phyloP scores from a whole-genome alignment of 306 rosid genomes.

The Pterocarpus santalinus region DNA sequence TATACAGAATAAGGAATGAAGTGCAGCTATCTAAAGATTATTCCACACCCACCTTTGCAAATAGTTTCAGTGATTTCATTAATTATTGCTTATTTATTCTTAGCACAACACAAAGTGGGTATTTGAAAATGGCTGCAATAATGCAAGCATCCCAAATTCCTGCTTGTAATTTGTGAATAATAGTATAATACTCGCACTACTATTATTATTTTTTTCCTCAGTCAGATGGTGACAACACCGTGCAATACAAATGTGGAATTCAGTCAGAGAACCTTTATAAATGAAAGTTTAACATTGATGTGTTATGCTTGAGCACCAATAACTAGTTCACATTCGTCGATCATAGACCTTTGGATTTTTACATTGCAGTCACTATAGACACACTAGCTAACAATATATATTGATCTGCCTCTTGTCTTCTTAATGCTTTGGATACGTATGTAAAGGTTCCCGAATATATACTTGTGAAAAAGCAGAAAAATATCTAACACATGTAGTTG shows the following conservation, averaged over 20 bases:
- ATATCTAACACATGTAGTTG: not conserved
- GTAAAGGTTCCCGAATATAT: not conserved
- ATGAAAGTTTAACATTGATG: constrained; percentile 26
- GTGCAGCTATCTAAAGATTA: constrained; percentile 36
- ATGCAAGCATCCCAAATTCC: constrained; percentile 54
- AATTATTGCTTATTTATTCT: constrained; percentile 32
- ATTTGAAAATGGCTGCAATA: constrained; percentile 39
- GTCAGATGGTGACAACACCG: constrained; percentile 42
- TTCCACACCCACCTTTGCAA: constrained; percentile 52
- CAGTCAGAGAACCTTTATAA: constrained; percentile 24
- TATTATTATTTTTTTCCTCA: constrained; percentile 20
- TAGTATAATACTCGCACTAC: constrained; percentile 18
- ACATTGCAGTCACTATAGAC: not conserved
- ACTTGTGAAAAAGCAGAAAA: not conserved
- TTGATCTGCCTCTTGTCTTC: not conserved
- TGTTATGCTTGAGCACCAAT: constrained; percentile 36
- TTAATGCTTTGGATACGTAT: too few species aligned
- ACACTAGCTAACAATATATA: not conserved
- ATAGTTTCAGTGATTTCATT: constrained; percentile 27
- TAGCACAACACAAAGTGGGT: constrained; percentile 29
- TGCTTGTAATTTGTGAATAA: constrained; percentile 11
- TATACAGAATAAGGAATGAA: constrained; percentile 66
- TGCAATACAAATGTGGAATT: constrained; percentile 30
- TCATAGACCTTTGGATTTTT: constrained; percentile 10
- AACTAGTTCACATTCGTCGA: not conserved